Conservation (phyloP, 768 basidiomycete species). For the Leucogyrophana mollusca region DNA sequence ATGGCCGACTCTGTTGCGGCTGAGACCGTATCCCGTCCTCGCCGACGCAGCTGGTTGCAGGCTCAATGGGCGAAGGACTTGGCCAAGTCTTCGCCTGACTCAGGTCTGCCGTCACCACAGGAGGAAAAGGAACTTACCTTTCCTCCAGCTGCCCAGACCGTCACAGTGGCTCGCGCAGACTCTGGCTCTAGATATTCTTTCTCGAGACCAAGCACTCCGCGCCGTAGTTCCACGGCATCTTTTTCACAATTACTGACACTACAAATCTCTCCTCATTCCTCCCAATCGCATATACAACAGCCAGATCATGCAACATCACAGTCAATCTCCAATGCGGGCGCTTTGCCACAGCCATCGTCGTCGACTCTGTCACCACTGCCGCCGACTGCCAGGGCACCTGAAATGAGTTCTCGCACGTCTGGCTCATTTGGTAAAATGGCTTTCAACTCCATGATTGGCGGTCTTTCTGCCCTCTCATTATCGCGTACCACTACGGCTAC, state of each 20-base stretch:
- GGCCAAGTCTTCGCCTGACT: slow-evolving; percentile 10
- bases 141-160: neutral
- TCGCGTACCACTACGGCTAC: slow-evolving; percentile 51
- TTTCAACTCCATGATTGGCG: slow-evolving; percentile 69
- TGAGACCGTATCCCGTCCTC: slow-evolving; percentile 12
- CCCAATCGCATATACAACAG: slow-evolving; percentile 20
- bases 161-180: slow-evolving; percentile 4
- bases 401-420: slow-evolving; percentile 32
- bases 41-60: slow-evolving; percentile 25
- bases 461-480: slow-evolving; percentile 63
- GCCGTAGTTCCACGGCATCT: slow-evolving; percentile 20
- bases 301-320: slow-evolving; percentile 8
- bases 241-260: slow-evolving; percentile 24
- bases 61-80: slow-evolving; percentile 13
- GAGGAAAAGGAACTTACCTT: slow-evolving; percentile 11
- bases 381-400: slow-evolving; percentile 33
- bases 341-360: slow-evolving; percentile 6
- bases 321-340: slow-evolving; percentile 5
- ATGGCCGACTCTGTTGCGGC: slow-evolving; percentile 20
- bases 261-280: slow-evolving; percentile 15
- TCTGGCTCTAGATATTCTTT: slow-evolving; percentile 4
- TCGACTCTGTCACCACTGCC: neutral
- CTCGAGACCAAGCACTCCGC: slow-evolving; percentile 19
- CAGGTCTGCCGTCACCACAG: slow-evolving; percentile 13
- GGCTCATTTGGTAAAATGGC: slow-evolving; percentile 64